Percentiles rank a stretch among this genome's conserved stretches.
Conservation (phyloP, 2,329 filamentous ascomycete genomes). For the Orbilia oligospora region DNA sequence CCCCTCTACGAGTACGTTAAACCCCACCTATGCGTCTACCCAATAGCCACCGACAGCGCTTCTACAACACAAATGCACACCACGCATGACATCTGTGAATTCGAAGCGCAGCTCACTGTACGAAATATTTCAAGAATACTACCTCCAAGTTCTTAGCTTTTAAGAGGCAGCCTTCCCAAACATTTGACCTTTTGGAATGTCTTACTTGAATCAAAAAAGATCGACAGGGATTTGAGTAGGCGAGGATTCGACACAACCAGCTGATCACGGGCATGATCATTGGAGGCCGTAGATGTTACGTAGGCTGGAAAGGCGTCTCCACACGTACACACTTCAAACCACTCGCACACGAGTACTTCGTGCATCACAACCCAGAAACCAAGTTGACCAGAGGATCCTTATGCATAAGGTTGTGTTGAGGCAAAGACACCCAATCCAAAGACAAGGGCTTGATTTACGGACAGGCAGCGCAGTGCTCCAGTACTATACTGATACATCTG, state of each 20-base stretch:
- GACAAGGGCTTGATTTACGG: background rate
- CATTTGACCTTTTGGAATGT: slow-evolving; percentile 34
- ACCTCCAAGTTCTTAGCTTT: background rate
- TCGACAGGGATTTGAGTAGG: slow-evolving; percentile 25
- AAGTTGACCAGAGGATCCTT: background rate
- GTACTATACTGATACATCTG: background rate
- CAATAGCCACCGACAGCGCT: background rate
- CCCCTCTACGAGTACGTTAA: background rate
- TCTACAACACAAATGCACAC: slow-evolving; percentile 26
- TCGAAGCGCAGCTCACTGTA: background rate
- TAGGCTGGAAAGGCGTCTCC: background rate
- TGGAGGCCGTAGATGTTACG: background rate
- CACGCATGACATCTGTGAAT: background rate
- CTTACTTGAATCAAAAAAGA: slow-evolving; percentile 51
- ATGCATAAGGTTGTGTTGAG: slow-evolving; percentile 24
- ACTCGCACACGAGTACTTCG: no score
- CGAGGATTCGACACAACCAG: slow-evolving; percentile 27
- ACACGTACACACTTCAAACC: background rate
- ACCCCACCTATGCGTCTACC: background rate
- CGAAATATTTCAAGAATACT: background rate
- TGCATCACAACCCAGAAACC: slow-evolving; percentile 10
- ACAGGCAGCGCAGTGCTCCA: background rate
- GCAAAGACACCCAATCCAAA: slow-evolving; percentile 11
- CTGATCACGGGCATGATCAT: background rate
- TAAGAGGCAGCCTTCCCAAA: slow-evolving; percentile 36